Conservation (phyloP, 306 rosid genomes). For the Dalbergia cochinchinensis region DNA sequence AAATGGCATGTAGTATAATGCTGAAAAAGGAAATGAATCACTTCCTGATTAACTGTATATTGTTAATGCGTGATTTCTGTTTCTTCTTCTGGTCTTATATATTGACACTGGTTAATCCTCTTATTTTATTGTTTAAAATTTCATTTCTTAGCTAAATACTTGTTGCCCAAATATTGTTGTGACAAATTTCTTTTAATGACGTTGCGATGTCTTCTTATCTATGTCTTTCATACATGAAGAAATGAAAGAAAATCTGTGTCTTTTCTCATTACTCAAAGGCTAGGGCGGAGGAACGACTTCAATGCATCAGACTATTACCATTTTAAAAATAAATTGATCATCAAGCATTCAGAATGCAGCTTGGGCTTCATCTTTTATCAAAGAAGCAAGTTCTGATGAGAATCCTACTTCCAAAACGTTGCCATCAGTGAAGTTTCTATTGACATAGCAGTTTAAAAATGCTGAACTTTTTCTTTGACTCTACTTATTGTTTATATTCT, state of each 20-base stretch:
- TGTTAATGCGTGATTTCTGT: background rate
- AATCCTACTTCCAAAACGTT: constrained; percentile 1
- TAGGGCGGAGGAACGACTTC: constrained; percentile 11
- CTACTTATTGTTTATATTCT: constrained; percentile 10
- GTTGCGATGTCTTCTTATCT: background rate
- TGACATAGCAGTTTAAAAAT: background rate
- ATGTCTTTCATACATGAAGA: constrained; percentile 10
- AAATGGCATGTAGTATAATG: constrained; percentile 1
- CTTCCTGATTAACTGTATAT: background rate
- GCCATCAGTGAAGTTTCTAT: background rate
- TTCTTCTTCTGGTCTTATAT: background rate
- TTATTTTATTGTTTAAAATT: constrained; percentile 7
- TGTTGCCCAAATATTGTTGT: background rate
- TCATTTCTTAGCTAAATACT: constrained; percentile 7
- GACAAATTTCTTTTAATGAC: constrained; percentile 29
- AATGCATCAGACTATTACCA: background rate
- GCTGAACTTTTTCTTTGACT: constrained; percentile 5
- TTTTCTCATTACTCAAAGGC: constrained; percentile 14
- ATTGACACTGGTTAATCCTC: background rate
- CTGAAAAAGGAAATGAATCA: constrained; percentile 10
- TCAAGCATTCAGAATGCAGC: constrained; percentile 7
- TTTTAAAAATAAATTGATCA: background rate
- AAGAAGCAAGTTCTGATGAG: constrained; percentile 34
- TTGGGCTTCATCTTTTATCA: background rate
- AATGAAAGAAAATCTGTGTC: constrained; percentile 21